phyloP scores from a whole-genome alignment of 169 alveolate species.

The Plasmodium ovale region DNA sequence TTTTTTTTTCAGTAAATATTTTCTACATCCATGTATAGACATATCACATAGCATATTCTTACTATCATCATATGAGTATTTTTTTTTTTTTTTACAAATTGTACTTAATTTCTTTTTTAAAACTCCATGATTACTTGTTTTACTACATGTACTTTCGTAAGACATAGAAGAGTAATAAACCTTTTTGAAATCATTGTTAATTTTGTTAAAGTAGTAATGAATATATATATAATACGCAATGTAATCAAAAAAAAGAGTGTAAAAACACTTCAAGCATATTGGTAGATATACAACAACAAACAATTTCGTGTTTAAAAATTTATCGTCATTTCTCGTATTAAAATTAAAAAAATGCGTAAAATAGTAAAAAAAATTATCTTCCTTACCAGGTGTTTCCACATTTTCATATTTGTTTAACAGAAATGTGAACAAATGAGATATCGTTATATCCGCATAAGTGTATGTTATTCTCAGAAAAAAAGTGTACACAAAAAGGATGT shows the following conservation, averaged over 20 bases:
- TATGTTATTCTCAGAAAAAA: conserved; percentile 76
- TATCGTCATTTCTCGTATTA: conserved; percentile 44
- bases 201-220: conserved; percentile 55
- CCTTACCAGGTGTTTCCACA: conserved; percentile 36
- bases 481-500: conserved; percentile 58
- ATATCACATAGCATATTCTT: neutral
- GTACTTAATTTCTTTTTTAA: neutral
- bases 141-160: conserved; percentile 21
- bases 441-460: conserved; percentile 75
- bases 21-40: conserved; percentile 21
- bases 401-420: conserved; percentile 62
- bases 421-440: conserved; percentile 71
- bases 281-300: conserved; percentile 72
- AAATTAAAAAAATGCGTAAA: conserved; percentile 67
- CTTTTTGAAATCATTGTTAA: conserved; percentile 37
- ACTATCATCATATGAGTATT: neutral
- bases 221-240: conserved; percentile 72
- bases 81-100: conserved; percentile 32
- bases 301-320: conserved; percentile 61
- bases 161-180: conserved; percentile 33
- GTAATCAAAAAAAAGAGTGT: conserved; percentile 74
- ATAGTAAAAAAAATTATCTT: conserved; percentile 67
- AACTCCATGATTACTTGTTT: neutral
- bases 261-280: conserved; percentile 72
- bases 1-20: conserved; percentile 24